Percentiles rank a stretch among this genome's conserved stretches.
Evolutionary conservation across 164 flowering plant species (phyloP).

Genomic region (Saururus chinensis): DNA sequence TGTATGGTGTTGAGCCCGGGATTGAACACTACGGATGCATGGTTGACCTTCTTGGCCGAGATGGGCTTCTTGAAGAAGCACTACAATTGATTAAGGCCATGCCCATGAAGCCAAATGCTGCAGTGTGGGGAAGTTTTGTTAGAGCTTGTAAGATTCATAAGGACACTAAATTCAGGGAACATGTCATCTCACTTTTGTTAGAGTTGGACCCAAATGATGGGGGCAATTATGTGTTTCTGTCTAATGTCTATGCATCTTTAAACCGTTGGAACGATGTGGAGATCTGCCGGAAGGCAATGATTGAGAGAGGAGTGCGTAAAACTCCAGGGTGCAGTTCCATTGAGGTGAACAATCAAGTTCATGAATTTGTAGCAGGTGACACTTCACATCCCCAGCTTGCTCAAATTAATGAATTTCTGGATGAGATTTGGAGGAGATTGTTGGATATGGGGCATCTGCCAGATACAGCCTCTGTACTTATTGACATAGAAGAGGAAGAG

Average conservation of each 20-base stretch:
- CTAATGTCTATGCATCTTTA: conserved; percentile 3
- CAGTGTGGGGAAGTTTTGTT: conserved; percentile 1
- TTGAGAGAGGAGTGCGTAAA: conserved; percentile 3
- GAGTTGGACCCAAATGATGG: conserved; percentile 3
- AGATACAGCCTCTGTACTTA: conserved; percentile 7
- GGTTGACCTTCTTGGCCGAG: conserved; percentile 10
- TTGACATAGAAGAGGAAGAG: conserved; percentile 6
- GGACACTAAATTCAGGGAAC: background rate
- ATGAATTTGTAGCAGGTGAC: conserved; percentile 6
- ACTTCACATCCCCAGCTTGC: conserved; percentile 6
- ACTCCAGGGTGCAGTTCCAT: conserved; percentile 5
- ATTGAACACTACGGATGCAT: conserved; percentile 5
- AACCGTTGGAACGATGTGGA: conserved; percentile 3
- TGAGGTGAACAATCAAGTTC: conserved; percentile 5
- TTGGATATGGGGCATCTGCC: conserved; percentile 12
- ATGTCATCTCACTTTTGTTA: background rate
- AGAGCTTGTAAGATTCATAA: conserved; percentile 3
- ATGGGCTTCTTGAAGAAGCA: conserved; percentile 1
- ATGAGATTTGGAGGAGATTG: conserved; percentile 6
- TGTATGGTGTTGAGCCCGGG: background rate
- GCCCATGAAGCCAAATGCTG: conserved; percentile 5
- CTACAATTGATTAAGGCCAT: background rate
- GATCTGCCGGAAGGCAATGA: background rate
- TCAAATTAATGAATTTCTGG: conserved; percentile 3
- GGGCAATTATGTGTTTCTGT: conserved; percentile 5